Percentiles rank a stretch among this genome's conserved stretches.
phyloP scores from a whole-genome alignment of 2,329 filamentous ascomycete species.

The Phoma sp. region DNA sequence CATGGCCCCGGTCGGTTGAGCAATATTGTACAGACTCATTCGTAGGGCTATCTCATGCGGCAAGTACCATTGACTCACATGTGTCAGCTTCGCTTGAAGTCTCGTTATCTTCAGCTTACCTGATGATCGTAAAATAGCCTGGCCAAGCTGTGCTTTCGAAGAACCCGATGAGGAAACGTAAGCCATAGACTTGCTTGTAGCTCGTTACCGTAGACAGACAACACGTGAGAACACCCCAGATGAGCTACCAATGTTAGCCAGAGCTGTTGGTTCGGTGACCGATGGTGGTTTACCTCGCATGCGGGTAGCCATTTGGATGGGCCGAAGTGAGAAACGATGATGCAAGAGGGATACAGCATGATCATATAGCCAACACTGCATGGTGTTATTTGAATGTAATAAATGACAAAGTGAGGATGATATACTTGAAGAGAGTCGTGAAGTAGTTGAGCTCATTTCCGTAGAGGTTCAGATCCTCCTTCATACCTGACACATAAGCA shows the following conservation, averaged over 20 bases:
- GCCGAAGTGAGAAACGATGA: constrained; percentile 9
- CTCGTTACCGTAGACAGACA: neutral
- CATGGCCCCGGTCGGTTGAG: neutral
- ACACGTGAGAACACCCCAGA: constrained; percentile 3
- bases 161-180: neutral
- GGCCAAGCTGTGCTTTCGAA: constrained; percentile 2
- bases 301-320: neutral
- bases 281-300: neutral
- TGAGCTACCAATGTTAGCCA: neutral
- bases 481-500: constrained; percentile 19
- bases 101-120: neutral
- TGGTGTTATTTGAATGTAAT: neutral
- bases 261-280: too few relatives aligned
- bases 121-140: constrained; percentile 2
- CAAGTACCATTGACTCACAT: constrained; percentile 1
- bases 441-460: constrained; percentile 21
- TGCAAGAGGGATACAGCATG: constrained; percentile 1
- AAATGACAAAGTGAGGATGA: constrained; percentile 48
- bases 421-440: constrained; percentile 3
- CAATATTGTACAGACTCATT: neutral
- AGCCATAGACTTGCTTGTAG: neutral
- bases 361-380: constrained; percentile 3
- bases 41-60: constrained; percentile 9
- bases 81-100: neutral
- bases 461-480: constrained; percentile 12